Evolutionary conservation across 306 rosid genomes (phyloP).

Genomic region (Myrica gale): DNA sequence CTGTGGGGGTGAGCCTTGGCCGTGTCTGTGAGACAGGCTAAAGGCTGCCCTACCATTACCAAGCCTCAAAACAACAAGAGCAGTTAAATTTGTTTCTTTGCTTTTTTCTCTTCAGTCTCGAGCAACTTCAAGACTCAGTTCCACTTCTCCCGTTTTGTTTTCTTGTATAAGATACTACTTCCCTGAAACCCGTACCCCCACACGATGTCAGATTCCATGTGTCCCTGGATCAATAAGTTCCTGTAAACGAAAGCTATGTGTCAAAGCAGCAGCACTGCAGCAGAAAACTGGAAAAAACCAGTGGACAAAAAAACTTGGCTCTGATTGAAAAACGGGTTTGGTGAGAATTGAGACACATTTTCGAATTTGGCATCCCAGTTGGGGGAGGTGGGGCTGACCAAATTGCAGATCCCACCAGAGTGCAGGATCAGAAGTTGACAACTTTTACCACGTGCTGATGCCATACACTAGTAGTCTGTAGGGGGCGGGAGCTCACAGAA

Average conservation of each 20-base stretch:
- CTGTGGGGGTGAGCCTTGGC: constrained; percentile 46
- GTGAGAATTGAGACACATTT: constrained; percentile 25
- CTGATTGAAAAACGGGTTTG: constrained; percentile 15
- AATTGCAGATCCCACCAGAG: constrained; percentile 26
- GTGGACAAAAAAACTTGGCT: constrained; percentile 6
- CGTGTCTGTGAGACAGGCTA: constrained; percentile 33
- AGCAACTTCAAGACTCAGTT: constrained; percentile 33
- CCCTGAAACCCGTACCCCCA: constrained; percentile 47
- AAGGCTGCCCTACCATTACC: constrained; percentile 32
- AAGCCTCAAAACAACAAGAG: constrained; percentile 18
- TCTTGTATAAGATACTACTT: constrained; percentile 20
- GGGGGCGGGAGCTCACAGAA: constrained; percentile 20
- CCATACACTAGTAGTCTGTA: constrained; percentile 33
- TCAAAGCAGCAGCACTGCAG: constrained; percentile 18
- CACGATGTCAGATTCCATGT: constrained; percentile 63
- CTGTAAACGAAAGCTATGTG: constrained; percentile 47
- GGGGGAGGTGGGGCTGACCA: constrained; percentile 29
- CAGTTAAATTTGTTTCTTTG: constrained; percentile 15
- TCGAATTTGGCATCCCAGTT: constrained; percentile 40
- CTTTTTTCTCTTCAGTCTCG: background rate
- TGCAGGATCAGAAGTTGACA: constrained; percentile 30
- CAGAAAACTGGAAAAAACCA: constrained; percentile 22
- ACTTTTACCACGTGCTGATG: constrained; percentile 37
- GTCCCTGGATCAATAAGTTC: constrained; percentile 45
- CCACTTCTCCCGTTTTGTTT: constrained; percentile 30